A percentile compares a stretch with the other conserved stretches of the same genome.
phyloP scores from a whole-genome alignment of 352 stramenopile species.

The Phytophthora idaei region DNA sequence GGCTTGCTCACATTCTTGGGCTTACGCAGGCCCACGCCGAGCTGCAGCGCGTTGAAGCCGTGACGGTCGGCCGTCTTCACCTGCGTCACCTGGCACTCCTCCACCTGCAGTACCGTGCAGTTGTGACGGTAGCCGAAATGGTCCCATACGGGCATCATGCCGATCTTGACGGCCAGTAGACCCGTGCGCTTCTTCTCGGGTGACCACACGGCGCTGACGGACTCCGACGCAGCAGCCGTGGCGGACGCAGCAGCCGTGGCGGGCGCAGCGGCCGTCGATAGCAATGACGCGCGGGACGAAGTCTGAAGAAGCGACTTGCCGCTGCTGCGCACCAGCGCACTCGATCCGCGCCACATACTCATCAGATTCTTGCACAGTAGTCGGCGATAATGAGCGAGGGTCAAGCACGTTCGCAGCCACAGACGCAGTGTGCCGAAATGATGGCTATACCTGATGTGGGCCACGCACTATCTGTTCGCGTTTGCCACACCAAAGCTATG shows the following conservation, averaged over 20 bases:
- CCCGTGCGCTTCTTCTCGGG: slow-evolving; percentile 89
- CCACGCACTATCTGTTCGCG: background rate
- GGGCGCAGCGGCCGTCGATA: slow-evolving; percentile 30
- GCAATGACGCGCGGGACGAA: slow-evolving; percentile 9
- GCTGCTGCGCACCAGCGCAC: slow-evolving; percentile 28
- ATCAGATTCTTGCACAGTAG: slow-evolving; percentile 4
- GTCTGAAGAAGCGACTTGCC: slow-evolving; percentile 21
- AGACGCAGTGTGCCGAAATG: slow-evolving; percentile 13
- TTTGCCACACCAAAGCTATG: background rate
- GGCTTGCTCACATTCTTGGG: slow-evolving; percentile 95
- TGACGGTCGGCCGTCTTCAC: slow-evolving; percentile 95
- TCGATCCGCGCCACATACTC: slow-evolving; percentile 48
- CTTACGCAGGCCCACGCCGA: slow-evolving; percentile 97
- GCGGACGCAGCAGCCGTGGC: slow-evolving; percentile 4
- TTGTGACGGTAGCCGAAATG: slow-evolving; percentile 96
- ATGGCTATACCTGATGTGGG: background rate
- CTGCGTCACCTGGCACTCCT: slow-evolving; percentile 94
- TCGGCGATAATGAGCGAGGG: slow-evolving; percentile 5
- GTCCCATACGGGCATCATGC: slow-evolving; percentile 99
- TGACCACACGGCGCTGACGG: slow-evolving; percentile 51
- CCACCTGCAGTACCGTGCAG: slow-evolving; percentile 94
- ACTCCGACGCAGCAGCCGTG: slow-evolving; percentile 3
- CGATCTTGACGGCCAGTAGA: slow-evolving; percentile 95
- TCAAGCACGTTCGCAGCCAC: slow-evolving; percentile 15
- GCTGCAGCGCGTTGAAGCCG: slow-evolving; percentile 95